A percentile compares a stretch with the other conserved stretches of the same genome.
phyloP scores from a whole-genome alignment of 495 filamentous ascomycete genomes.

The Neurospora hispaniola region DNA sequence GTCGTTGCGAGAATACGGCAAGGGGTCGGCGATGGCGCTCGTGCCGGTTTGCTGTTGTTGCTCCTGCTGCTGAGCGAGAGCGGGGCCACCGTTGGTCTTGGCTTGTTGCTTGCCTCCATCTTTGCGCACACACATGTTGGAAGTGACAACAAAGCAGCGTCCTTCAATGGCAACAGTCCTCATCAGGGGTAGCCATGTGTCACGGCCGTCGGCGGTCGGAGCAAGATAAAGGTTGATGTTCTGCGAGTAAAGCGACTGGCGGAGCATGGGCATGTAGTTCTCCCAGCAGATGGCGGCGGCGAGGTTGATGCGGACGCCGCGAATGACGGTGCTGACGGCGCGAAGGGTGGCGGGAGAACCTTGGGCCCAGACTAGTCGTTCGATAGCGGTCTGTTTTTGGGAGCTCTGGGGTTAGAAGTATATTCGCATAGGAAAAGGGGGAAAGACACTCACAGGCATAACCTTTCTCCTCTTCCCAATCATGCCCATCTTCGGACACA shows the following conservation, averaged over 20 bases:
- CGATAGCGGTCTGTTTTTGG: constrained; percentile 54
- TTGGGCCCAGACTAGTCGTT: constrained; percentile 83
- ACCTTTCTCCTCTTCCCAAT: constrained; percentile 89
- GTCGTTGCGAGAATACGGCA: background rate
- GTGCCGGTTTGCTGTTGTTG: background rate
- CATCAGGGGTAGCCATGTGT: constrained; percentile 77
- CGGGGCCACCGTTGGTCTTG: background rate
- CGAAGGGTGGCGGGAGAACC: constrained; percentile 71
- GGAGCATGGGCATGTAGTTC: constrained; percentile 87
- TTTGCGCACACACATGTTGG: constrained; percentile 65
- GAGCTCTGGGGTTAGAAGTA: background rate
- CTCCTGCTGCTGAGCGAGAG: background rate
- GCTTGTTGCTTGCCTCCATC: background rate
- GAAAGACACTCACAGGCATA: constrained; percentile 52
- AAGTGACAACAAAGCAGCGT: constrained; percentile 73
- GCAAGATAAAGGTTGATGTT: constrained; percentile 91
- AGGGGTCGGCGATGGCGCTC: background rate
- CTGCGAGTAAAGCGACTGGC: constrained; percentile 65
- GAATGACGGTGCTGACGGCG: constrained; percentile 71
- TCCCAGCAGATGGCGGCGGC: constrained; percentile 95
- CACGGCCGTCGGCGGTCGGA: constrained; percentile 77
- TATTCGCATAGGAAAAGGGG: background rate
- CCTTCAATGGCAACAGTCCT: constrained; percentile 72
- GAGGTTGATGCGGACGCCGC: constrained; percentile 64
- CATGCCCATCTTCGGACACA: constrained; percentile 60